Evolutionary conservation across 371 early-diverging fungal genomes (phyloP).

Genomic region (Lichtheimia ramosa): DNA sequence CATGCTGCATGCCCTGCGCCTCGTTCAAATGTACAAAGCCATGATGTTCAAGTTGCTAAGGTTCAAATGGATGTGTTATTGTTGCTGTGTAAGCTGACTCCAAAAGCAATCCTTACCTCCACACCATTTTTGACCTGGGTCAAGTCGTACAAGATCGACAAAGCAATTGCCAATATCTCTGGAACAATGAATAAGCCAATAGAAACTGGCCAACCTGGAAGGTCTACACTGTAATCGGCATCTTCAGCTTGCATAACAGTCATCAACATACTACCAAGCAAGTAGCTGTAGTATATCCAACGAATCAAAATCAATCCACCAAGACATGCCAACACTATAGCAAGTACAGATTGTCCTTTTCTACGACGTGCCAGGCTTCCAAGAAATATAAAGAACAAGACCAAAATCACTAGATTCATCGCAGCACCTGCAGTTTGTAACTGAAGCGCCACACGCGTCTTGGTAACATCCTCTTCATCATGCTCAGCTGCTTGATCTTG

Average conservation of each 20-base stretch:
- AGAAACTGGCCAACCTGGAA: conserved; percentile 3
- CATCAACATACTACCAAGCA: background rate
- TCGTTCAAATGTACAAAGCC: background rate
- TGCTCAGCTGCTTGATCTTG: conserved; percentile 6
- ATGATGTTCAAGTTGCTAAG: background rate
- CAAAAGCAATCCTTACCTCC: conserved; percentile 3
- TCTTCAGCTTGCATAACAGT: background rate
- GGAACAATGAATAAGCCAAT: conserved; percentile 6
- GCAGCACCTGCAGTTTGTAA: background rate
- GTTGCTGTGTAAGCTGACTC: background rate
- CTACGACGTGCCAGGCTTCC: background rate
- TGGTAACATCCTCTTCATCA: background rate
- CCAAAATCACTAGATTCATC: background rate
- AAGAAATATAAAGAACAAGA: background rate
- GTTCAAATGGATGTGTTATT: background rate
- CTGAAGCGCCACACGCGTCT: conserved; percentile 1
- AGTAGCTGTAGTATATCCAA: background rate
- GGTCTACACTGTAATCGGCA: background rate
- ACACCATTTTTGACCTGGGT: conserved; percentile 12
- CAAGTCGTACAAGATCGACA: conserved; percentile 10
- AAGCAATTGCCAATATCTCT: conserved; percentile 2
- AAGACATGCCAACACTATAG: background rate
- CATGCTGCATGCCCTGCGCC: too few relatives aligned
- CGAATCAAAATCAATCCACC: conserved; percentile 2
- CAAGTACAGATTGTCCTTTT: background rate